phyloP scores from a whole-genome alignment of 805 yeast species.

The Sungouiella thailandica region DNA sequence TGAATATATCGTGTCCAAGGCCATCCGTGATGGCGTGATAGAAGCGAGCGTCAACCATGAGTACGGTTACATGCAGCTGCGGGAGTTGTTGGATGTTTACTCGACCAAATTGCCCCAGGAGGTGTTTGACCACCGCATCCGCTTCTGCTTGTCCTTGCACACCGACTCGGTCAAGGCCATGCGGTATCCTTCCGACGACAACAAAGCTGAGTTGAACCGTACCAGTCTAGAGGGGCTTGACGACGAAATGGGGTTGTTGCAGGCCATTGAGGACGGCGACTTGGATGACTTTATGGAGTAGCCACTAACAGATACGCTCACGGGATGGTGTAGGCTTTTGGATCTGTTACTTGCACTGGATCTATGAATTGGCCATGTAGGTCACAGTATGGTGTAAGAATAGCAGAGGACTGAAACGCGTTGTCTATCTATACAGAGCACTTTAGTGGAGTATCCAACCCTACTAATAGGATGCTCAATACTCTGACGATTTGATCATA shows the following conservation, averaged over 20 bases:
- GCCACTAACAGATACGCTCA: no score
- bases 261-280: slow-evolving; percentile 53
- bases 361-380: no score
- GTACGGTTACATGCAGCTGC: slow-evolving; percentile 85
- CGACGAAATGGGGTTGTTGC: slow-evolving; percentile 39
- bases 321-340: no score
- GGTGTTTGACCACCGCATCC: slow-evolving; percentile 88
- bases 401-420: no score
- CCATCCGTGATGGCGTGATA: slow-evolving; percentile 94
- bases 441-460: no score
- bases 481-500: no score
- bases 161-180: slow-evolving; percentile 90
- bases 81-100: slow-evolving; percentile 80
- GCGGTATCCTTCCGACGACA: slow-evolving; percentile 69
- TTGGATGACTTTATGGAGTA: slow-evolving; percentile 46
- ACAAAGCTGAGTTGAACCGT: slow-evolving; percentile 23
- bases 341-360: no score
- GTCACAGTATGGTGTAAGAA: no score
- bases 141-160: slow-evolving; percentile 83
- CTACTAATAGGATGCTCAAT: no score
- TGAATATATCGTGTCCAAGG: slow-evolving; percentile 94
- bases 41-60: slow-evolving; percentile 92
- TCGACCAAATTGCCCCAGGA: slow-evolving; percentile 82
- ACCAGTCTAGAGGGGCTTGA: slow-evolving; percentile 30
- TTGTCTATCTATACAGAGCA: no score